Evolutionary conservation across 1,139 yeast genomes (phyloP).

Genomic region (Casaregolazyma suthepensis): DNA sequence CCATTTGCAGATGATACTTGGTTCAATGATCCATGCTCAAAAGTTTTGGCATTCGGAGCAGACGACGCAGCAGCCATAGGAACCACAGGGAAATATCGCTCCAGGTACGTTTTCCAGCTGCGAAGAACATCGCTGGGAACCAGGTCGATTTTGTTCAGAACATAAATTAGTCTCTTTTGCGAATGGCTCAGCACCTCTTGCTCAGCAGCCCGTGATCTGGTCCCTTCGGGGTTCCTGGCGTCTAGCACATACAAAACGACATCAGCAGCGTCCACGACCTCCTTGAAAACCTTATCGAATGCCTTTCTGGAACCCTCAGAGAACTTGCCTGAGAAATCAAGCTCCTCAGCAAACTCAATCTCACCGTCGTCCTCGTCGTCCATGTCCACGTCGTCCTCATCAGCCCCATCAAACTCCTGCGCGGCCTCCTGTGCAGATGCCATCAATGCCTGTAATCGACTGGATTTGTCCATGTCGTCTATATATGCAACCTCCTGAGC

Average conservation of each 20-base stretch:
- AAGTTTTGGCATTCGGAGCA: slow-evolving; percentile 60
- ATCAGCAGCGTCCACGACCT: slow-evolving; percentile 85
- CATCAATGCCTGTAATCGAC: slow-evolving; percentile 76
- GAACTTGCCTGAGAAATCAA: slow-evolving; percentile 25
- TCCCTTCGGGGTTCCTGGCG: slow-evolving; percentile 95
- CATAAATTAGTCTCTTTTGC: slow-evolving; percentile 77
- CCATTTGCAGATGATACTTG: slow-evolving; percentile 66
- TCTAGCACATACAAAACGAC: slow-evolving; percentile 88
- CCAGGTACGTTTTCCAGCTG: slow-evolving; percentile 77
- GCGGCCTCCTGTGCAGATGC: slow-evolving; percentile 85
- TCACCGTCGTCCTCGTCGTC: slow-evolving; percentile 38
- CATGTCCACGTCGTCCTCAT: slow-evolving; percentile 30
- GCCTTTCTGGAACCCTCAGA: slow-evolving; percentile 64
- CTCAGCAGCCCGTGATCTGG: slow-evolving; percentile 88
- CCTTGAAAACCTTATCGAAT: slow-evolving; percentile 57
- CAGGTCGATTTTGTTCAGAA: slow-evolving; percentile 87
- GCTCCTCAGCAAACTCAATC: slow-evolving; percentile 30
- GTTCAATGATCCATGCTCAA: slow-evolving; percentile 66
- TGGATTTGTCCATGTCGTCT: slow-evolving; percentile 36
- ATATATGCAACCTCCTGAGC: slow-evolving; percentile 38
- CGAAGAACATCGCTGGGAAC: slow-evolving; percentile 78
- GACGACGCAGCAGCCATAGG: slow-evolving; percentile 56
- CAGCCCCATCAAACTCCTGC: slow-evolving; percentile 54
- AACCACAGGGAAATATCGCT: slow-evolving; percentile 82
- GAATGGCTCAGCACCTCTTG: slow-evolving; percentile 76